Evolutionary conservation across 345 rosid genomes (phyloP), one percentile per base, ranked within the genome.

Genomic region (Turnera subulata): DNA sequence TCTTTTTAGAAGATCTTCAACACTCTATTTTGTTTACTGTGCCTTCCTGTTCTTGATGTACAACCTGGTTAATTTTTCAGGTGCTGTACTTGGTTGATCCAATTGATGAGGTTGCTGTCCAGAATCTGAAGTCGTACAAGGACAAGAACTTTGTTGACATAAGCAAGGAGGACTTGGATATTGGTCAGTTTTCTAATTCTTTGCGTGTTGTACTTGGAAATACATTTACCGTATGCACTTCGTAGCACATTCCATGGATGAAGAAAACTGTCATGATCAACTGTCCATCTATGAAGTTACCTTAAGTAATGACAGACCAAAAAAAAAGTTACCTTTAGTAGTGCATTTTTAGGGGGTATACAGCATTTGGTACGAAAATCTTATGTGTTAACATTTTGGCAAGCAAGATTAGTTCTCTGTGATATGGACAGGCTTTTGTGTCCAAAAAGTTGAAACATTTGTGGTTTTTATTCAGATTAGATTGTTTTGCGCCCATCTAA

Each of bases 151-250:
- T 93, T 74, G 74, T 93, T 25, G 99, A 93, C 71, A 87, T 93
- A 67, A 87, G 92, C 91, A 93, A 89, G 81, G 99, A 93, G 75
- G 99, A 93, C 73, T 76, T 93, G 68, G 97, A 93, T 72, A 50
- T 93, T 71, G 97, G 99, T 82, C 67, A 23, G 89, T 68, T 46
- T n/a, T 2, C 38, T 9, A 33, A 42, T 46, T 23, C 40, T n/a
- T 26, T 23, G 18, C 17, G 54, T n/a, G n/a, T 2, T 55, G 35
- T 50, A 9, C 4, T 17, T 25, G 46, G 2, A 8, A 38, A n/a
- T n/a, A n/a, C n/a, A n/a, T n/a, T n/a, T n/a, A n/a, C n/a, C n/a
- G n/a, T n/a, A n/a, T n/a, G n/a, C n/a, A n/a, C n/a, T n/a, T n/a
- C n/a, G n/a, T n/a, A n/a, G n/a, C n/a, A n/a, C n/a, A n/a, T n/a